Percentiles rank a stretch among this genome's conserved stretches.
These are phyloP conservation scores for Globisporangium heterothallicum DNA, from an alignment of 352 stramenopile genomes.

Conservation along the genomic window DNA sequence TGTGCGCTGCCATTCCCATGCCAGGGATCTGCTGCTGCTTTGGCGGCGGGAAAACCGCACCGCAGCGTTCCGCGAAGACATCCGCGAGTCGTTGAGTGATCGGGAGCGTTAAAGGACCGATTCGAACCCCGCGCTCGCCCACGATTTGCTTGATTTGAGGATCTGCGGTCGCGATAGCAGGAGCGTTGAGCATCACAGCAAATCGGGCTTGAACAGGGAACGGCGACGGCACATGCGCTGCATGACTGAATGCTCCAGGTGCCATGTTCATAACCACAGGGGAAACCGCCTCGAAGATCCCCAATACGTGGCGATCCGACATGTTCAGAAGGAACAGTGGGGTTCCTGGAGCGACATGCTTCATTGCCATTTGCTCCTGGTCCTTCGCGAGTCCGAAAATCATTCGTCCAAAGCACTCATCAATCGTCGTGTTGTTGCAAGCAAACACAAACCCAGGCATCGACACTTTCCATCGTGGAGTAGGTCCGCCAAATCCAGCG, in stretches of 20 bases:
- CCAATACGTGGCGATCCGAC: slow-evolving; percentile 77
- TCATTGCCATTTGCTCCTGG: slow-evolving; percentile 54
- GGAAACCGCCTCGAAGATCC: slow-evolving; percentile 80
- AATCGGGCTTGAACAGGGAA: slow-evolving; percentile 79
- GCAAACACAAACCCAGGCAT: slow-evolving; percentile 76
- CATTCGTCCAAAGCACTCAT: slow-evolving; percentile 85
- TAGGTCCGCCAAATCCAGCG: slow-evolving; percentile 22
- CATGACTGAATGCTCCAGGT: slow-evolving; percentile 67
- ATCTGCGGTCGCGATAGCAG: slow-evolving; percentile 61
- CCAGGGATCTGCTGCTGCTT: slow-evolving; percentile 23
- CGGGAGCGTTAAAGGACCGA: slow-evolving; percentile 55
- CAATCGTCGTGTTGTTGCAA: slow-evolving; percentile 77
- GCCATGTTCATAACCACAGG: slow-evolving; percentile 70
- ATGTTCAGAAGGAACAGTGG: slow-evolving; percentile 86
- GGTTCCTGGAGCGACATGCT: slow-evolving; percentile 66
- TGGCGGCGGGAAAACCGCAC: slow-evolving; percentile 33
- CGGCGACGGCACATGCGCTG: slow-evolving; percentile 45
- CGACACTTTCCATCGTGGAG: slow-evolving; percentile 36
- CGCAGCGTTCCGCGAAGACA: slow-evolving; percentile 66
- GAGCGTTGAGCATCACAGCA: slow-evolving; percentile 58
- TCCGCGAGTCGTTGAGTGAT: slow-evolving; percentile 68
- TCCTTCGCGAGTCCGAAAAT: slow-evolving; percentile 73
- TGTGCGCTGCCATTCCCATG: slow-evolving; percentile 13
- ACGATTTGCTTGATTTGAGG: slow-evolving; percentile 66
- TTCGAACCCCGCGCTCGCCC: slow-evolving; percentile 49